A percentile compares a stretch with the other conserved stretches of the same genome.
These are phyloP conservation scores for Cymodocea nodosa DNA, from an alignment of 116 monocot species.

Conservation along the genomic window DNA sequence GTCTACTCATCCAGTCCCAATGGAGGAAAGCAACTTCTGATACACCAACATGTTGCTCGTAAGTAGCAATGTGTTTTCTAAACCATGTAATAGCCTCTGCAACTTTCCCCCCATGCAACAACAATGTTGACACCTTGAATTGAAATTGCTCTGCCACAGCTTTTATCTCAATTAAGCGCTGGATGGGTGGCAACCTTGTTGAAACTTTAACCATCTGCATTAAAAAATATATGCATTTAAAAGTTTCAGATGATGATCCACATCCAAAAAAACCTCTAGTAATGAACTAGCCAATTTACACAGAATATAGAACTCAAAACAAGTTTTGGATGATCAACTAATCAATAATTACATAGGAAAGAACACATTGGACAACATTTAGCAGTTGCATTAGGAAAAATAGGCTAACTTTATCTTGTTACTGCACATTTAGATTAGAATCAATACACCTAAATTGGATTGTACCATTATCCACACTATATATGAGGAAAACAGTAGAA, in stretches of 20 bases:
- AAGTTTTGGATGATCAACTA: too few species aligned
- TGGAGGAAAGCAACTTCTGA: conserved; percentile 71
- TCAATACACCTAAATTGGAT: too few species aligned
- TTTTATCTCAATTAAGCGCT: conserved; percentile 79
- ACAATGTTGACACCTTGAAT: conserved; percentile 82
- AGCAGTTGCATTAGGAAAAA: too few species aligned
- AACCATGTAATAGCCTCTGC: conserved; percentile 79
- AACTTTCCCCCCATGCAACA: conserved; percentile 79
- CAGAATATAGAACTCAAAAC: too few species aligned
- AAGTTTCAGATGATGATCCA: background rate
- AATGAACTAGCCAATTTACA: too few species aligned
- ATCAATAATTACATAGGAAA: too few species aligned
- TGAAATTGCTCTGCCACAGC: conserved; percentile 78
- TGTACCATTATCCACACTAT: too few species aligned
- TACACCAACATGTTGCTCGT: conserved; percentile 40
- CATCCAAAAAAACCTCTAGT: background rate
- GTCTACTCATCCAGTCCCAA: conserved; percentile 93
- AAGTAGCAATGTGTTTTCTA: conserved; percentile 47
- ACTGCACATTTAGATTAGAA: too few species aligned
- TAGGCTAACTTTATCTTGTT: too few species aligned
- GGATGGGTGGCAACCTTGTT: conserved; percentile 74
- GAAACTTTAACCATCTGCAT: conserved; percentile 52
- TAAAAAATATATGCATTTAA: background rate
- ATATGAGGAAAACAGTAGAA: too few species aligned
- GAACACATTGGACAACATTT: too few species aligned